Conservation (phyloP, 2,329 filamentous ascomycete species). For the Colletotrichum sojae region DNA sequence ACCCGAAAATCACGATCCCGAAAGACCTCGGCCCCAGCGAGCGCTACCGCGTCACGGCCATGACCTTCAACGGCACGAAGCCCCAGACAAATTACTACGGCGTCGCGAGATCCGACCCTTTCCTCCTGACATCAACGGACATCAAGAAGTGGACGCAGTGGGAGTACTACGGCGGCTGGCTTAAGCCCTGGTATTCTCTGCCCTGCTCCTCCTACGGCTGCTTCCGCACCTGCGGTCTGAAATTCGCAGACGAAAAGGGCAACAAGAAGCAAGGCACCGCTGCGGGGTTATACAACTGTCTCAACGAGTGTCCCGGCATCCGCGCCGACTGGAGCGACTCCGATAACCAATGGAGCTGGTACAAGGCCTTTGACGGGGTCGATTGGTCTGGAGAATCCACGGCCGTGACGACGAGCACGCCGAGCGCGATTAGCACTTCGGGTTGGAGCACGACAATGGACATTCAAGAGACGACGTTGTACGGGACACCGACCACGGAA, state of each 20-base stretch:
- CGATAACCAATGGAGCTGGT: not conserved
- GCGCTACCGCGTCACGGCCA: not conserved
- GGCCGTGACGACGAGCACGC: slow-evolving; percentile 13
- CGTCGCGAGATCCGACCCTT: not conserved
- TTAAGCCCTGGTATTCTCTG: slow-evolving; percentile 20
- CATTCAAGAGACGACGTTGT: slow-evolving; percentile 15
- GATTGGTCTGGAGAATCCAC: slow-evolving; percentile 17
- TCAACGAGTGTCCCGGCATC: slow-evolving; percentile 26
- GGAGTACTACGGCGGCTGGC: slow-evolving; percentile 18
- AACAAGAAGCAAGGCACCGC: slow-evolving; percentile 24
- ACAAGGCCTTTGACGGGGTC: slow-evolving; percentile 20
- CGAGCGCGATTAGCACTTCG: slow-evolving; percentile 14
- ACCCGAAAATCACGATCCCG: slow-evolving; percentile 12
- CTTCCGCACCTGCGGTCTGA: slow-evolving; percentile 28
- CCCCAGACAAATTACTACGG: slow-evolving; percentile 2
- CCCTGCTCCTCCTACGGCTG: slow-evolving; percentile 24
- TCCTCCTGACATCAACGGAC: slow-evolving; percentile 8
- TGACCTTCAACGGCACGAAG: slow-evolving; percentile 10
- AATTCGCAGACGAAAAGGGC: slow-evolving; percentile 16
- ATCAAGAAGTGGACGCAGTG: slow-evolving; percentile 18
- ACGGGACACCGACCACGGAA: slow-evolving; percentile 19
- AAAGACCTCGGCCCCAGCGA: slow-evolving; percentile 6
- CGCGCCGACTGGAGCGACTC: slow-evolving; percentile 23
- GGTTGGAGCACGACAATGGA: not conserved
- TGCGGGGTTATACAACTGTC: slow-evolving; percentile 12